Percentiles rank a stretch among this genome's conserved stretches.
Conservation (phyloP, 306 rosid genomes). For the Citrullus mucosospermus region DNA sequence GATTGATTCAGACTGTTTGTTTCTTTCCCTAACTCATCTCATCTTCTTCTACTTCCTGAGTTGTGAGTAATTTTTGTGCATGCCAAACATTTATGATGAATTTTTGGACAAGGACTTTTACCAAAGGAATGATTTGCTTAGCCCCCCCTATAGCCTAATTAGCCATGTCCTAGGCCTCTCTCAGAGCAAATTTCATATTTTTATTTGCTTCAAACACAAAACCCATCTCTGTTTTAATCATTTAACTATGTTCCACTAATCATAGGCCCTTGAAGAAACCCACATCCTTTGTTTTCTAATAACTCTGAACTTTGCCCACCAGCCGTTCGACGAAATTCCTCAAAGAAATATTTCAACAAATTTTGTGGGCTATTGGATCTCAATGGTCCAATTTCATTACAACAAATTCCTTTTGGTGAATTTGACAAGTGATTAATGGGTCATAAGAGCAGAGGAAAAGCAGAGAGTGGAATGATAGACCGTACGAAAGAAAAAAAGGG, state of each 20-base stretch:
- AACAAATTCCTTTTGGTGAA: not conserved
- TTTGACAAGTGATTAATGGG: conserved; percentile 1
- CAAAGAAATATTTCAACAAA: not conserved
- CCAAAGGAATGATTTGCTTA: not conserved
- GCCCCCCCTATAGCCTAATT: not conserved
- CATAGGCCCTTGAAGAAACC: conserved; percentile 2
- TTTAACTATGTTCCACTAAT: conserved; percentile 7
- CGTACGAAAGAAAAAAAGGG: not conserved
- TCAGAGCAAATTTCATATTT: too few species aligned
- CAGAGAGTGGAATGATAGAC: not conserved
- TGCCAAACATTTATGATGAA: conserved; percentile 8
- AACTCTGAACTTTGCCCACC: not conserved
- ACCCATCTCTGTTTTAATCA: conserved; percentile 8
- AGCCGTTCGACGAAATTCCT: conserved; percentile 6
- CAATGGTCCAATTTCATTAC: not conserved
- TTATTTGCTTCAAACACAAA: not conserved
- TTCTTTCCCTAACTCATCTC: conserved; percentile 14
- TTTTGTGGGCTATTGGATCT: not conserved
- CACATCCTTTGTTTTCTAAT: not conserved
- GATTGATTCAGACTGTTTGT: conserved; percentile 24
- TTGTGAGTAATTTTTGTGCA: not conserved
- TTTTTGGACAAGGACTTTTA: not conserved
- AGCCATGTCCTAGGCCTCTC: not conserved
- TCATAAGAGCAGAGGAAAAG: not conserved
- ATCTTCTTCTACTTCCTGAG: not conserved